Base-by-base conservation (phyloP, 106 monocot species). In the Xerophyta viscosa region DNA sequence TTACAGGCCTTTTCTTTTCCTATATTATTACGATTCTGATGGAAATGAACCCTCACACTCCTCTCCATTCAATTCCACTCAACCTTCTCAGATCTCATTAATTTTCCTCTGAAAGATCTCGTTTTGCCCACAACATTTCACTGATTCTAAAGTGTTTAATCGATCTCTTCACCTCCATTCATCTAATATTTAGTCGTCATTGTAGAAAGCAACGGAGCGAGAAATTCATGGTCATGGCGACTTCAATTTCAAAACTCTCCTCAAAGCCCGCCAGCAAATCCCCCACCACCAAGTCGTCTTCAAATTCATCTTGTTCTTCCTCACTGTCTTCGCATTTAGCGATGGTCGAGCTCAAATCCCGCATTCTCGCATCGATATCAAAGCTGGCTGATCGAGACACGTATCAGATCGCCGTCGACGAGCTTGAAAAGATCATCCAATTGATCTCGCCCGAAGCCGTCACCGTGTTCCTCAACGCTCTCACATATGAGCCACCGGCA, bases 381-480 rank as follows among this genome's bases (percentile, higher is more conserved):
- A 96, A 96, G 84, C 88, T 88, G 23, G 78, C 94, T 47, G 94
- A 96, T 68, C 88, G 94, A 24, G 94, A 96, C 62, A 96, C 94
- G 21, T 77, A 85, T 42, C 94, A 88, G 66, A 88, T 96, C 64
- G 94, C 84, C 69, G 52, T 77, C 49, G 84, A 88, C 6, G 94
- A 96, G 56, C 81, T 96, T 30, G 84, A 88, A 60, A 64, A 62
- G 55, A 70, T 79, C 54, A 85, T 96, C 72, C 59, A 62, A 0
- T 30, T 77, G 21, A 66, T 84, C 20, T 84, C 94, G 7, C 6
- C 66, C 22, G 84, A 96, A 24, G 77, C 67, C 23, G 62, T 85
- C 33, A 76, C 81, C 26, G 75, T 81, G 67, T 42, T 88, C 15
- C 68, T 84, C 39, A 66, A 64, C 68, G 69, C 67, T 42, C 70